Conservation (phyloP, 306 rosid species). For the Acacia crassicarpa region DNA sequence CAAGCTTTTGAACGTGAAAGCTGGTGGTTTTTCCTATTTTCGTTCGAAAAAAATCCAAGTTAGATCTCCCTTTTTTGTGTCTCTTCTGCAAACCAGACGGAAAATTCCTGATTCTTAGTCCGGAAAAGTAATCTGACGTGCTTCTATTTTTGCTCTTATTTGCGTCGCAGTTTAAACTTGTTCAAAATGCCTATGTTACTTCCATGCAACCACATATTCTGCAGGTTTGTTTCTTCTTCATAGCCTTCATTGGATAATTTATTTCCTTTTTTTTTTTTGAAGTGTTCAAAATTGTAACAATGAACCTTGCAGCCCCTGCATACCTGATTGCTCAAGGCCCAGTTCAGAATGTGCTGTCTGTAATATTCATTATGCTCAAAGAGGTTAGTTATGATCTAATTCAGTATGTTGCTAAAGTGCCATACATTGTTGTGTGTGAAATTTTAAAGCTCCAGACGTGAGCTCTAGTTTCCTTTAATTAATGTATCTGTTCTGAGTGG, state of each 20-base stretch:
- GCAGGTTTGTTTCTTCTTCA: slow-evolving; percentile 55
- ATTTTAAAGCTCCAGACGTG: background rate
- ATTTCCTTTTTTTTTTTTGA: background rate
- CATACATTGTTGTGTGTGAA: background rate
- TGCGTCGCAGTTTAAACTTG: slow-evolving; percentile 59
- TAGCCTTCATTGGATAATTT: background rate
- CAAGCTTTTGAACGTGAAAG: too few relatives aligned
- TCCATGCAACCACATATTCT: slow-evolving; percentile 85
- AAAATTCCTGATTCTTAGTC: background rate
- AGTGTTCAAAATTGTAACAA: background rate
- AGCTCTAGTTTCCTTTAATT: background rate
- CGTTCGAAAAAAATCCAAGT: background rate
- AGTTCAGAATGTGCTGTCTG: slow-evolving; percentile 67
- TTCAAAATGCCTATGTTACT: slow-evolving; percentile 64
- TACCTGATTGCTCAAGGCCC: slow-evolving; percentile 35
- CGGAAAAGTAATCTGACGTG: background rate
- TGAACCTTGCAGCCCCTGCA: slow-evolving; percentile 52
- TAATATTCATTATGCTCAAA: slow-evolving; percentile 39
- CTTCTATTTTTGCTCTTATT: slow-evolving; percentile 18
- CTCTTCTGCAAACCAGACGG: background rate
- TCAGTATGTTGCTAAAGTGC: background rate
- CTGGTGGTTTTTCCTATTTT: background rate
- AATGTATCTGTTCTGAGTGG: background rate
- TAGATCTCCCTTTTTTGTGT: background rate
- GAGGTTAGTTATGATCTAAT: slow-evolving; percentile 37